phyloP scores from a whole-genome alignment of 805 yeast species.

The Saccharomycopsis malanga region DNA sequence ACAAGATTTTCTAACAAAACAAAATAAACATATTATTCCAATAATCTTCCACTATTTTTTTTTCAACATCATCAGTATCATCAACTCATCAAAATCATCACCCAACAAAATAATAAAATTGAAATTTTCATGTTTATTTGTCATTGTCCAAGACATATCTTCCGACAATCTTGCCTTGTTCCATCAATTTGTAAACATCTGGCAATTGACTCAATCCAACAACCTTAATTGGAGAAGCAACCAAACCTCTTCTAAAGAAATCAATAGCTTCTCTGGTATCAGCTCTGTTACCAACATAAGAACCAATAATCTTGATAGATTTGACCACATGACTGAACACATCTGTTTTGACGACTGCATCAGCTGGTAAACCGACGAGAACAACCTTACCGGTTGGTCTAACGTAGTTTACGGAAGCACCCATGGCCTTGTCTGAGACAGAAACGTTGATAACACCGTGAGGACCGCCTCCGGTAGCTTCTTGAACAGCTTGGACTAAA shows the following conservation, averaged over 20 bases:
- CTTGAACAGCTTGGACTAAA: constrained; percentile 46
- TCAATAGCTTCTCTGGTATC: constrained; percentile 54
- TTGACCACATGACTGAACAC: constrained; percentile 51
- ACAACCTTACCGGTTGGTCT: constrained; percentile 59
- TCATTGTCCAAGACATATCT: constrained; percentile 55
- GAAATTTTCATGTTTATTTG: neutral
- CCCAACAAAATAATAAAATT: too few relatives aligned
- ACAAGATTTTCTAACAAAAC: neutral
- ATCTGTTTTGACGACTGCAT: constrained; percentile 44
- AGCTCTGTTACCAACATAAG: constrained; percentile 56
- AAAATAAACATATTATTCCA: neutral
- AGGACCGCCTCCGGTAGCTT: constrained; percentile 64
- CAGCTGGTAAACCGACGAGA: constrained; percentile 57
- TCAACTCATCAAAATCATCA: too few relatives aligned
- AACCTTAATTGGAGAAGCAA: constrained; percentile 47
- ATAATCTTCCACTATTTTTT: neutral
- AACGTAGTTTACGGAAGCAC: constrained; percentile 51
- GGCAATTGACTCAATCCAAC: constrained; percentile 48
- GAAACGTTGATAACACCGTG: constrained; percentile 75
- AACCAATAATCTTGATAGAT: constrained; percentile 48
- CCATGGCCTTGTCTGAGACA: constrained; percentile 61
- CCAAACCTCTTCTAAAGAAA: constrained; percentile 45
- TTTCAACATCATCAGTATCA: neutral
- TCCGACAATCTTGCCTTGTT: constrained; percentile 55
- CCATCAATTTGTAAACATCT: constrained; percentile 46